phyloP scores from a whole-genome alignment of 345 rosid genomes.

The Aegle marmelos region DNA sequence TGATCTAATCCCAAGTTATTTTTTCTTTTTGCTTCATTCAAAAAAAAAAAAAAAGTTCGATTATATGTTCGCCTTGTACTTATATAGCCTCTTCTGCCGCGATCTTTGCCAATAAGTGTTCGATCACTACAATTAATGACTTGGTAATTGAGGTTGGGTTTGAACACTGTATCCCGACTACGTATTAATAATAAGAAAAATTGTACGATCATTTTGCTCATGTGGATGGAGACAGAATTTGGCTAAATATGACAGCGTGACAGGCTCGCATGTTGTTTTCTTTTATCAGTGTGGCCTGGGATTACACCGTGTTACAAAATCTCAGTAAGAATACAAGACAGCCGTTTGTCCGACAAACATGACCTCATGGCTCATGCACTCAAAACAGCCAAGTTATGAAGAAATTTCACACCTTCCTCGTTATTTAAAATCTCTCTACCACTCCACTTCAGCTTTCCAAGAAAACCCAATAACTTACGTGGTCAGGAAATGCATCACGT shows the following conservation, averaged over 20 bases:
- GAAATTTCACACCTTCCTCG: background rate
- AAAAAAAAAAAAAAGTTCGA: background rate
- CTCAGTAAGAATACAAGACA: background rate
- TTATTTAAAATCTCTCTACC: background rate
- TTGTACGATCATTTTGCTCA: background rate
- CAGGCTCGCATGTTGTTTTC: too few relatives aligned
- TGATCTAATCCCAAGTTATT: slow-evolving; percentile 10
- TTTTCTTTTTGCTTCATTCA: background rate
- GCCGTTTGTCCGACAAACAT: background rate
- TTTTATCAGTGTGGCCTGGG: too few relatives aligned
- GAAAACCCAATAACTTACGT: slow-evolving; percentile 16
- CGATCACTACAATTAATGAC: background rate
- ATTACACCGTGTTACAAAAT: background rate
- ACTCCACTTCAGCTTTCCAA: background rate
- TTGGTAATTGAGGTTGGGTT: background rate
- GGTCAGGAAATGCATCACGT: slow-evolving; percentile 49
- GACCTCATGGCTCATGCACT: slow-evolving; percentile 21
- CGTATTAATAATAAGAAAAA: background rate
- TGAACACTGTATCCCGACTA: background rate
- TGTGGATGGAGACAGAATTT: background rate
- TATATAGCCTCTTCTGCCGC: background rate
- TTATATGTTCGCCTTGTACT: background rate
- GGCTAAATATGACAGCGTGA: background rate
- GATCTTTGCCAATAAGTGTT: background rate
- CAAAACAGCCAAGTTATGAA: background rate